Conservation (phyloP, 352 stramenopile genomes). For the Phytophthora ramorum region DNA sequence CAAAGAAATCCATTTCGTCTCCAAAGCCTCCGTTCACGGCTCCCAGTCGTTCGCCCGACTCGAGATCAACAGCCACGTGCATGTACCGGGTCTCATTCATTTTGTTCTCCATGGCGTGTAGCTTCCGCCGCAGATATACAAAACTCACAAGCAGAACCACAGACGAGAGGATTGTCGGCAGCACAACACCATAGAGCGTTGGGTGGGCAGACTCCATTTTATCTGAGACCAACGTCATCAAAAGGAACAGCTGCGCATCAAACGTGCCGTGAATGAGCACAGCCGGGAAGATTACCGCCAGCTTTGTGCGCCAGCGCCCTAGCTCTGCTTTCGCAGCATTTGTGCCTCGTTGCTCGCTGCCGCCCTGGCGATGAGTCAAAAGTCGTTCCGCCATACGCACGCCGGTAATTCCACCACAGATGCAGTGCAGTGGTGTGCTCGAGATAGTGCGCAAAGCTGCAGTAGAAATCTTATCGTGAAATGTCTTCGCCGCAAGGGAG, state of each 20-base stretch:
- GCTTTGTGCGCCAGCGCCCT: constrained; percentile 45
- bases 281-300: constrained; percentile 46
- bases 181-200: constrained; percentile 42
- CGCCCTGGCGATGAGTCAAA: constrained; percentile 27
- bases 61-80: constrained; percentile 56
- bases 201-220: constrained; percentile 41
- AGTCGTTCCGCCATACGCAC: constrained; percentile 61
- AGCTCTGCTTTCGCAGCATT: constrained; percentile 28
- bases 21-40: constrained; percentile 35
- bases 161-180: constrained; percentile 39
- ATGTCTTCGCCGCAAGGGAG: constrained; percentile 44
- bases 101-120: constrained; percentile 50
- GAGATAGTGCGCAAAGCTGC: constrained; percentile 49
- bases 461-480: constrained; percentile 42
- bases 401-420: constrained; percentile 70
- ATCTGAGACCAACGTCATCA: constrained; percentile 49
- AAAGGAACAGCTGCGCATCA: constrained; percentile 64
- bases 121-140: constrained; percentile 40
- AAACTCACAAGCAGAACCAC: constrained; percentile 38
- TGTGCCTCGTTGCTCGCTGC: constrained; percentile 16
- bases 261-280: constrained; percentile 69
- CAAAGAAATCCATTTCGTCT: constrained; percentile 43
- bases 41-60: constrained; percentile 39
- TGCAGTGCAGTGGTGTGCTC: constrained; percentile 63
- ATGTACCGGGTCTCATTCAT: constrained; percentile 59